Evolutionary conservation across 306 rosid species (phyloP).

Genomic region (Fagus sylvatica): DNA sequence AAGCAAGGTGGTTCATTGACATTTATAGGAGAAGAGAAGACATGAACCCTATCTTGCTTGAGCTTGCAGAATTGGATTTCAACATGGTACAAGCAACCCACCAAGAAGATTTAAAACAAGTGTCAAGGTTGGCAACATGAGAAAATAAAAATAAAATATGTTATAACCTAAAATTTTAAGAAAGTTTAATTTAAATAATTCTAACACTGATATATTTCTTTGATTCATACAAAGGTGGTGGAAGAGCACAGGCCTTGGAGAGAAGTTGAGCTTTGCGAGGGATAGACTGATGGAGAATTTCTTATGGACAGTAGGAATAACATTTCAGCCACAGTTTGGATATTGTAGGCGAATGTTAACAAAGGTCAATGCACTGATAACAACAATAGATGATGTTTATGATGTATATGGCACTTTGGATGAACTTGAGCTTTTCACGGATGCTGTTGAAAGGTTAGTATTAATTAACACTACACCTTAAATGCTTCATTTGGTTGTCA

Average conservation of each 20-base stretch:
- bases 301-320: conserved; percentile 16
- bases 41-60: neutral
- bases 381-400: conserved; percentile 19
- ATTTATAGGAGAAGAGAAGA: neutral
- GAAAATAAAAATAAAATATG: too few relatives aligned
- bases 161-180: too few relatives aligned
- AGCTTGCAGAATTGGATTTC: conserved; percentile 16
- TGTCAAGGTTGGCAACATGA: neutral
- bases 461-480: neutral
- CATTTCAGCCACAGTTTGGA: conserved; percentile 8
- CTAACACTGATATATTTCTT: too few relatives aligned
- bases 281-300: conserved; percentile 21
- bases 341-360: neutral
- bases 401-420: conserved; percentile 21
- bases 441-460: conserved; percentile 22
- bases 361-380: neutral
- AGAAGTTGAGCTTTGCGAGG: conserved; percentile 17
- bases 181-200: too few relatives aligned
- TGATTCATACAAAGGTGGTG: conserved; percentile 21
- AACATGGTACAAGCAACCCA: conserved; percentile 16
- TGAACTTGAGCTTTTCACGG: conserved; percentile 22
- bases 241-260: conserved; percentile 1
- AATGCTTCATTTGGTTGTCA: neutral
- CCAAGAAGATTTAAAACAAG: conserved; percentile 12
- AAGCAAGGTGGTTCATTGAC: conserved; percentile 30